These are phyloP conservation scores for Neopestalotiopsis clavispora DNA, from an alignment of 2,329 filamentous ascomycete genomes.

Conservation along the genomic window DNA sequence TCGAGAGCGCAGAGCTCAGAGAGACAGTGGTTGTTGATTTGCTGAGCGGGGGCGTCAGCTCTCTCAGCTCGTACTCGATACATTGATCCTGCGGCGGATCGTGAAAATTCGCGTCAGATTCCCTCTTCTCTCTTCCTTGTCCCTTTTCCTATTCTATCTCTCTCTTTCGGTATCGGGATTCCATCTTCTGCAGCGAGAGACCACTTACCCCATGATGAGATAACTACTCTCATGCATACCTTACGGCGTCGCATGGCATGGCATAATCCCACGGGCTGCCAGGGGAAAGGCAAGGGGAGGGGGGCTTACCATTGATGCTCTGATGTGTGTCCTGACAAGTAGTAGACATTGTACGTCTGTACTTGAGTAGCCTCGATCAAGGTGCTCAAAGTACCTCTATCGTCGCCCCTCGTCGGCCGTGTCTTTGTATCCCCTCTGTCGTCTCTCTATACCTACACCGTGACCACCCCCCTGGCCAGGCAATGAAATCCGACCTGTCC, in stretches of 20 bases:
- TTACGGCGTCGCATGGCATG: constrained; percentile 7
- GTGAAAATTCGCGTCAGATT: not conserved
- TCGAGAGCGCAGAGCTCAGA: not conserved
- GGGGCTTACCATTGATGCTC: not conserved
- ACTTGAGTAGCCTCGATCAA: not conserved
- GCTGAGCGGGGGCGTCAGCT: constrained; percentile 8
- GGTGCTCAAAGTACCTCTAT: constrained; percentile 3
- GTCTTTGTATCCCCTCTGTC: not conserved
- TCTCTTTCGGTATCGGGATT: not conserved
- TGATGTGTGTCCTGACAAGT: not conserved
- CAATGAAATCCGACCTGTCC: not conserved
- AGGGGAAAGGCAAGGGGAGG: not conserved
- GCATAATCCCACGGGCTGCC: not conserved
- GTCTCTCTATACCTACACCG: not conserved
- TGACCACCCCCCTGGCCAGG: not conserved
- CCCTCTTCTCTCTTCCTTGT: not conserved
- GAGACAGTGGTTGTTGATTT: not conserved
- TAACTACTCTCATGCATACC: not conserved
- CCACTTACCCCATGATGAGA: constrained; percentile 12
- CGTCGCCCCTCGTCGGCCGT: not conserved
- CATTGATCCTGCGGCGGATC: not conserved
- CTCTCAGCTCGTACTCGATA: constrained; percentile 12
- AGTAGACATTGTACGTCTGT: not conserved
- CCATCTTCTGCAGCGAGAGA: not conserved
- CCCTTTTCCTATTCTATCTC: not conserved